A percentile compares a stretch with the other conserved stretches of the same genome.
These are phyloP conservation scores for Apium graveolens DNA, from an alignment of 129 eudicot species.

Conservation along the genomic window DNA sequence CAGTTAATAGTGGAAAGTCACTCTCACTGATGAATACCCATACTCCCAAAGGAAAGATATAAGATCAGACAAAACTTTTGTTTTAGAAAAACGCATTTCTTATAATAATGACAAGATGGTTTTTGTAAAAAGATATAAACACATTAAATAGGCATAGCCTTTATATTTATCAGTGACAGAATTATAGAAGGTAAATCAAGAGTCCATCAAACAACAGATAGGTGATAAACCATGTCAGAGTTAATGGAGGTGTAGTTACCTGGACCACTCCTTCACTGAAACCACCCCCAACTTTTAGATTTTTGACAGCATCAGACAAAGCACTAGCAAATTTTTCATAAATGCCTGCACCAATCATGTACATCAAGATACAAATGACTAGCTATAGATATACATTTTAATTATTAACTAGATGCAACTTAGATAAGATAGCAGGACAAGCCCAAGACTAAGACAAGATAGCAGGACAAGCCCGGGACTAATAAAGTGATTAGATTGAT, in stretches of 20 bases:
- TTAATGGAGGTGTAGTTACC: slow-evolving; percentile 35
- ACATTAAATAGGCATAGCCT: neutral
- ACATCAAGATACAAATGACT: neutral
- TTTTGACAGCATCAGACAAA: slow-evolving; percentile 61
- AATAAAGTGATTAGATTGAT: neutral
- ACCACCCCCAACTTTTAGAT: slow-evolving; percentile 91
- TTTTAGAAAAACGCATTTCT: neutral
- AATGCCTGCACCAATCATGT: slow-evolving; percentile 46
- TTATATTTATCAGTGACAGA: neutral
- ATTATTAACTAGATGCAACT: neutral
- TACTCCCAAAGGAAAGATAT: neutral
- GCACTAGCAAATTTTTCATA: slow-evolving; percentile 73
- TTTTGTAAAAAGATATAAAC: neutral
- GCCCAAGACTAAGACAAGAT: neutral
- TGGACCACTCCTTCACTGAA: slow-evolving; percentile 73
- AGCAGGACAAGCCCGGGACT: neutral
- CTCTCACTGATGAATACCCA: neutral
- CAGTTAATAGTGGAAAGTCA: neutral
- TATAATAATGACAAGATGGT: neutral
- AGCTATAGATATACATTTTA: neutral
- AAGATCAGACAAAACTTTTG: neutral
- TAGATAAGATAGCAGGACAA: neutral
- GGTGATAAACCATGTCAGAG: neutral
- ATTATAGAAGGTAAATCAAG: neutral
- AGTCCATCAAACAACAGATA: neutral